Evolutionary conservation across 2,329 filamentous ascomycete species (phyloP).

Genomic region (Periconia sp.): DNA sequence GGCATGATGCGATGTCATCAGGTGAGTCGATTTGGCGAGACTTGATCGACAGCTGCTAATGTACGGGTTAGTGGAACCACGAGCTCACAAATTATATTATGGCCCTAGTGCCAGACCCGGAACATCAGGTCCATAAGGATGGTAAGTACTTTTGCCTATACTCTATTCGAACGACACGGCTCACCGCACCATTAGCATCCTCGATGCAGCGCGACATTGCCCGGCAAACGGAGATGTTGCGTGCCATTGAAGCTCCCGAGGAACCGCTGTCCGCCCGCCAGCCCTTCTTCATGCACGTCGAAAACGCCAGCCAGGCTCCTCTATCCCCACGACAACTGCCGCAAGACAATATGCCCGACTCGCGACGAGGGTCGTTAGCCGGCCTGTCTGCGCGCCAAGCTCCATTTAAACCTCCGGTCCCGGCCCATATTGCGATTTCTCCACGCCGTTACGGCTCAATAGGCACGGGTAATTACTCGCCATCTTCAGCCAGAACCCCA

Average conservation of each 20-base stretch:
- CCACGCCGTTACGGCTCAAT: conserved; percentile 89
- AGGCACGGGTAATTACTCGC: conserved; percentile 70
- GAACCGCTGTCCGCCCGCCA: conserved; percentile 67
- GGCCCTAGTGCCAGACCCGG: conserved; percentile 74
- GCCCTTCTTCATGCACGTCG: conserved; percentile 51
- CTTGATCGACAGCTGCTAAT: conserved; percentile 31
- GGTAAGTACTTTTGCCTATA: conserved; percentile 61
- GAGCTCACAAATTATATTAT: conserved; percentile 80
- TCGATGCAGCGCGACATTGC: conserved; percentile 68
- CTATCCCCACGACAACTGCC: conserved; percentile 87
- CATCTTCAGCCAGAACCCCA: conserved; percentile 76
- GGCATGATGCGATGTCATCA: conserved; percentile 75
- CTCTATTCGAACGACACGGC: conserved; percentile 28
- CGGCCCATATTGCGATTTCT: conserved; percentile 79
- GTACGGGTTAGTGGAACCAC: conserved; percentile 71
- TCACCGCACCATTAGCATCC: conserved; percentile 43
- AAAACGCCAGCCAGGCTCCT: conserved; percentile 64
- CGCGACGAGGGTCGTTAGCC: conserved; percentile 71
- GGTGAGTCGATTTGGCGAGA: conserved; percentile 50
- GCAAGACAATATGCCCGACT: conserved; percentile 70
- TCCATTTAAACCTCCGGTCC: conserved; percentile 77
- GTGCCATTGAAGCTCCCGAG: conserved; percentile 64
- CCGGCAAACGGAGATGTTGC: conserved; percentile 65
- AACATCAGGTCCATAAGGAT: conserved; percentile 80
- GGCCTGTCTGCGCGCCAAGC: conserved; percentile 58